phyloP scores from a whole-genome alignment of 2,329 filamentous ascomycete species.

The Colletotrichum zoysiae region DNA sequence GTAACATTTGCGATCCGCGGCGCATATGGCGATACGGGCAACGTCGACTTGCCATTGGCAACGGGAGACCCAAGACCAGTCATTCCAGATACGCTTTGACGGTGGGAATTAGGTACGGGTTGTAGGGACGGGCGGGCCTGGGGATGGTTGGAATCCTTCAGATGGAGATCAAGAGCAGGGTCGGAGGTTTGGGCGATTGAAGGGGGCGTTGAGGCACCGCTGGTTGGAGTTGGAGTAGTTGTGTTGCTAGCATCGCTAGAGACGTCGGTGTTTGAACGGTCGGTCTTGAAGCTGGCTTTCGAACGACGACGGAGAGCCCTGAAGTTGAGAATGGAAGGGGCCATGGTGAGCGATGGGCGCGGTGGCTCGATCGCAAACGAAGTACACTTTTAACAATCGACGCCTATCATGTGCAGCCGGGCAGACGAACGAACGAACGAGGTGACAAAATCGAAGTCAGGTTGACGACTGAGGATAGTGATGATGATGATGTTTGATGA shows the following conservation, averaged over 20 bases:
- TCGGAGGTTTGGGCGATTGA: conserved; percentile 77
- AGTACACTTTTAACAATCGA: conserved; percentile 11
- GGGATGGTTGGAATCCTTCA: conserved; percentile 58
- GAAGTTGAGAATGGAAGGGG: conserved; percentile 74
- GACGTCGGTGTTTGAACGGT: conserved; percentile 66
- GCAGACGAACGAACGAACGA: not conserved
- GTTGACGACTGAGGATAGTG: not conserved
- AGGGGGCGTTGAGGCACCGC: conserved; percentile 80
- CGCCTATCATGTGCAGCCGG: conserved; percentile 4
- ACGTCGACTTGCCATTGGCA: conserved; percentile 65
- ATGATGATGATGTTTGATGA: not conserved
- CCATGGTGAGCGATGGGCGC: conserved; percentile 56
- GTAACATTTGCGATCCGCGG: conserved; percentile 83
- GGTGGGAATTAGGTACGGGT: conserved; percentile 60
- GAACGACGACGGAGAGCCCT: conserved; percentile 83
- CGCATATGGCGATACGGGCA: conserved; percentile 81
- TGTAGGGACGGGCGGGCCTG: conserved; percentile 54
- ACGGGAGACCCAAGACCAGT: conserved; percentile 69
- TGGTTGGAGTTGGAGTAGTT: conserved; percentile 73
- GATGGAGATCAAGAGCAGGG: conserved; percentile 73
- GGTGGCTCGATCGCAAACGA: conserved; percentile 17
- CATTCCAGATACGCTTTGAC: conserved; percentile 75
- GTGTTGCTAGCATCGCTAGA: conserved; percentile 72
- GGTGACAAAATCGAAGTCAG: not conserved
- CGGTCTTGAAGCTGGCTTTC: conserved; percentile 78